These are phyloP conservation scores for Penicillium ochrochloron DNA, from an alignment of 495 filamentous ascomycete species.

Conservation along the genomic window DNA sequence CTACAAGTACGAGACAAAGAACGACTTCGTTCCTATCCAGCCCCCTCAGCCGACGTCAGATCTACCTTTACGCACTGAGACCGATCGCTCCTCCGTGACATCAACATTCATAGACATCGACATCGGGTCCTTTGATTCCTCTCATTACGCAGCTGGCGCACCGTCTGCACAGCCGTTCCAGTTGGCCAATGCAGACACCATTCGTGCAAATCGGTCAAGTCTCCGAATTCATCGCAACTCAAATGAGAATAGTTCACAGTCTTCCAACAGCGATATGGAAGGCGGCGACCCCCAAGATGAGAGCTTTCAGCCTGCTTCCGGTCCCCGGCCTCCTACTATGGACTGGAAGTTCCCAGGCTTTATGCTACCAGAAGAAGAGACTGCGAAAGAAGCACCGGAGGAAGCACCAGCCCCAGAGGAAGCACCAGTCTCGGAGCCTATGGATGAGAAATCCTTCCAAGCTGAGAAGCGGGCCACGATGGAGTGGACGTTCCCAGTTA, in stretches of 20 bases:
- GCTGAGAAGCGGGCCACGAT: slow-evolving; percentile 45
- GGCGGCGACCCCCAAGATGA: slow-evolving; percentile 33
- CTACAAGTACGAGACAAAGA: slow-evolving; percentile 55
- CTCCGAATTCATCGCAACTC: slow-evolving; percentile 42
- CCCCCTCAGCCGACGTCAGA: slow-evolving; percentile 44
- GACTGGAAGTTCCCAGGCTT: slow-evolving; percentile 55
- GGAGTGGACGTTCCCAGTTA: slow-evolving; percentile 55
- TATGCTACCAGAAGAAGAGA: slow-evolving; percentile 31
- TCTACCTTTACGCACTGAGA: slow-evolving; percentile 53
- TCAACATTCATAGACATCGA: slow-evolving; percentile 55
- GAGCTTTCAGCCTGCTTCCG: slow-evolving; percentile 38
- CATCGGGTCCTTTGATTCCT: slow-evolving; percentile 52
- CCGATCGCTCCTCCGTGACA: slow-evolving; percentile 53
- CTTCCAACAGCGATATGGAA: slow-evolving; percentile 36
- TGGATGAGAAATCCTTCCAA: slow-evolving; percentile 27
- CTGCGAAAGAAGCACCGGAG: slow-evolving; percentile 21
- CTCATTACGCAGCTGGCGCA: slow-evolving; percentile 53
- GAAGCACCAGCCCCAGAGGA: slow-evolving; percentile 22
- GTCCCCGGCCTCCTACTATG: slow-evolving; percentile 53
- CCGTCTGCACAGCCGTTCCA: slow-evolving; percentile 51
- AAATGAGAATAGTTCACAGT: slow-evolving; percentile 41
- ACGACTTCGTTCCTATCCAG: slow-evolving; percentile 50
- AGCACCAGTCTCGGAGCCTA: slow-evolving; percentile 22
- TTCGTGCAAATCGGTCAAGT: slow-evolving; percentile 54
- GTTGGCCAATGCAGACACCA: slow-evolving; percentile 54